These are phyloP conservation scores for Fistulinella prunicolor DNA, from an alignment of 768 basidiomycete genomes.

Conservation along the genomic window DNA sequence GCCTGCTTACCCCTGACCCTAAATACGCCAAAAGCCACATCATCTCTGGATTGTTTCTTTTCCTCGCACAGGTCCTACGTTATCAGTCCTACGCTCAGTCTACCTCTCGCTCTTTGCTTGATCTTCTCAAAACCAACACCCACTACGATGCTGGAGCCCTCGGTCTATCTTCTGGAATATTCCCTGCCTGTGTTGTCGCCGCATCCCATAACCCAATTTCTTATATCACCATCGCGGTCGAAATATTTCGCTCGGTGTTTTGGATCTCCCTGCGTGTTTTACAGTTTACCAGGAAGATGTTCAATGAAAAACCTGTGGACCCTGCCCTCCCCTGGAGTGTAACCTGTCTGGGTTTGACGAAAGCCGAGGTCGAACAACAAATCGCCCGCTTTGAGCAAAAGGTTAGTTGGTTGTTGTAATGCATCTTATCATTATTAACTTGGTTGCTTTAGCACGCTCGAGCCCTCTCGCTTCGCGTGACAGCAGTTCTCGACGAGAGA, in stretches of 20 bases:
- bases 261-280: conserved; percentile 49
- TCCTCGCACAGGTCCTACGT: conserved; percentile 50
- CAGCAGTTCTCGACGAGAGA: conserved; percentile 46
- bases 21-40: conserved; percentile 45
- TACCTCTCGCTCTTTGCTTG: conserved; percentile 20
- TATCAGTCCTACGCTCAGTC: conserved; percentile 46
- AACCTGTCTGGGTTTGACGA: conserved; percentile 37
- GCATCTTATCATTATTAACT: neutral
- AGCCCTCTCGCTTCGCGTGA: conserved; percentile 40
- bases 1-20: conserved; percentile 38
- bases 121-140: conserved; percentile 34
- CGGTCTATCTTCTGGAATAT: conserved; percentile 57
- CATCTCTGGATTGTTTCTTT: conserved; percentile 46
- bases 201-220: conserved; percentile 39
- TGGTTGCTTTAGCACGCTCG: conserved; percentile 9
- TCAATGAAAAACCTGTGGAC: conserved; percentile 21
- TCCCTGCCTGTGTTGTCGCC: conserved; percentile 51
- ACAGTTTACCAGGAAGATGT: conserved; percentile 29
- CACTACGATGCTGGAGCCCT: conserved; percentile 38
- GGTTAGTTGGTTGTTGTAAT: conserved; percentile 5
- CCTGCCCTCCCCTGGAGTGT: conserved; percentile 43
- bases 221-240: conserved; percentile 43
- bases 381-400: conserved; percentile 24
- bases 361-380: conserved; percentile 21
- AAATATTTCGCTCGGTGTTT: conserved; percentile 49